Percentiles rank a stretch among this genome's conserved stretches.
phyloP scores from a whole-genome alignment of 228 moss, liverwort and hornwort species.

The Sphagnum fallax region DNA sequence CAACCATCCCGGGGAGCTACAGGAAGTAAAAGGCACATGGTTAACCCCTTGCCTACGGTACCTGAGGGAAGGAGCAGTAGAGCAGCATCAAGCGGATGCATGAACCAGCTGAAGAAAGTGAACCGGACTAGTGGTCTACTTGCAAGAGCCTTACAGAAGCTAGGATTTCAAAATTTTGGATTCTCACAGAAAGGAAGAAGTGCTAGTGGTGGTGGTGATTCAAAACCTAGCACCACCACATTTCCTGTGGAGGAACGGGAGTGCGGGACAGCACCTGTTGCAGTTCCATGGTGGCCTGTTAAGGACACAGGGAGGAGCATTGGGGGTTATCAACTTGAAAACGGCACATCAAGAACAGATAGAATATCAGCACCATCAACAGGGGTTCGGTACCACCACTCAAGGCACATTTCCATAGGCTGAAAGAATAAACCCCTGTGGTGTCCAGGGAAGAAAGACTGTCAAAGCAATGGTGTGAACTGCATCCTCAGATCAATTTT shows the following conservation, averaged over 20 bases:
- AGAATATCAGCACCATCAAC: conserved; percentile 23
- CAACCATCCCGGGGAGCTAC: not conserved
- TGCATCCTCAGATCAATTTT: too few species aligned
- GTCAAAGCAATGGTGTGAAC: too few species aligned
- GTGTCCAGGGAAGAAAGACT: not conserved
- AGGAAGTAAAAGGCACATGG: not conserved
- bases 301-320: not conserved
- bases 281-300: not conserved
- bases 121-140: conserved; percentile 26
- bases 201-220: not conserved
- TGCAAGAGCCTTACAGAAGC: conserved; percentile 36
- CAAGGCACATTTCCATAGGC: conserved; percentile 26
- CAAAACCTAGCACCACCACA: not conserved
- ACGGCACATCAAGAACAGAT: conserved; percentile 12
- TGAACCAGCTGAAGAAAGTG: conserved; percentile 25
- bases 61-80: conserved; percentile 13
- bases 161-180: conserved; percentile 10
- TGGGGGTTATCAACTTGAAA: not conserved
- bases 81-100: conserved; percentile 23
- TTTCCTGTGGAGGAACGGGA: not conserved
- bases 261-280: not conserved
- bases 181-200: conserved; percentile 7
- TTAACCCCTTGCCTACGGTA: conserved; percentile 10
- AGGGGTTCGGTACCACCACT: conserved; percentile 4
- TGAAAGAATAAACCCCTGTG: not conserved